Evolutionary conservation across 148 eudicot species (phyloP).

Genomic region (Bassia scoparia): DNA sequence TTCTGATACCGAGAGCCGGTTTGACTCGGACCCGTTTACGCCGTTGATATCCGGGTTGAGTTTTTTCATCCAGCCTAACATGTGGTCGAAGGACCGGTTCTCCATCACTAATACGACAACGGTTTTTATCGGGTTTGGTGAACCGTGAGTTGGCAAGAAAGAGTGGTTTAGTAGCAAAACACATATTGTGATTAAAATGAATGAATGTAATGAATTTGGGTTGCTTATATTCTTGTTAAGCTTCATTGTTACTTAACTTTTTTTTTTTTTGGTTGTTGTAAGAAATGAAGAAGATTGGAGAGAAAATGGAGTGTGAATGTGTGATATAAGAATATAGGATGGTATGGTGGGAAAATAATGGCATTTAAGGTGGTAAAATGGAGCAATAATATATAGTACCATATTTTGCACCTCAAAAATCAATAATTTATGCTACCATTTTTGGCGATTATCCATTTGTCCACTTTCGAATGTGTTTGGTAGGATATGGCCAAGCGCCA

Average conservation of each 20-base stretch:
- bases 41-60: constrained; percentile 67
- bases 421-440: no score
- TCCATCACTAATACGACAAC: constrained; percentile 79
- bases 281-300: background rate
- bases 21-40: constrained; percentile 60
- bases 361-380: background rate
- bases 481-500: no score
- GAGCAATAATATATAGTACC: no score
- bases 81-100: constrained; percentile 86
- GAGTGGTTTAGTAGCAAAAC: constrained; percentile 1
- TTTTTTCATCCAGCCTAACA: constrained; percentile 80
- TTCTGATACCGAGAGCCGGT: constrained; percentile 42
- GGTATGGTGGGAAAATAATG: constrained; percentile 7
- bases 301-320: background rate
- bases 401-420: no score
- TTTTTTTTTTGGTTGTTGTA: background rate
- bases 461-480: background rate
- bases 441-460: background rate
- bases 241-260: constrained; percentile 7
- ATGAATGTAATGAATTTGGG: background rate
- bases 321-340: background rate
- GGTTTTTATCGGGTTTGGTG: constrained; percentile 46
- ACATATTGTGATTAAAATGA: constrained; percentile 17
- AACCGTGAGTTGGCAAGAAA: constrained; percentile 7
- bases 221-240: background rate